These are phyloP conservation scores for Dryadomyces quercivorus DNA, from an alignment of 2,329 filamentous ascomycete species.

Conservation along the genomic window DNA sequence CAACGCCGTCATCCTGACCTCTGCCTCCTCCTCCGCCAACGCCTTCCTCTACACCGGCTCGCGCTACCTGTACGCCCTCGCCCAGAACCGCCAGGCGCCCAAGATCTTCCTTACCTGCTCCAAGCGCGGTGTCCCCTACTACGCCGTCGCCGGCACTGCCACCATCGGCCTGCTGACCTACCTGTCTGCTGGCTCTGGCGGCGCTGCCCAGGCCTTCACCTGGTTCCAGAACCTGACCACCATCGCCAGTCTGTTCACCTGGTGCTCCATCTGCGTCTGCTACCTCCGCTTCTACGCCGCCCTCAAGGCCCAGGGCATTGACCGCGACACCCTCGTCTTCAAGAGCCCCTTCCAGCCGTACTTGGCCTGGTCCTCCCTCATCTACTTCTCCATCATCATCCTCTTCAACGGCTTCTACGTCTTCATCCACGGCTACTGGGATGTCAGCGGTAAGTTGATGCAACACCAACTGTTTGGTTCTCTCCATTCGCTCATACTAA, in stretches of 20 bases:
- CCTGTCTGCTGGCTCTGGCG: conserved; percentile 53
- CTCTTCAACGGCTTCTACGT: conserved; percentile 63
- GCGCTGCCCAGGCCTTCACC: conserved; percentile 30
- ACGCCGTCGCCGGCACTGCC: conserved; percentile 29
- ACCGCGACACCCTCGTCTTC: conserved; percentile 52
- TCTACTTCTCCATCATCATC: conserved; percentile 55
- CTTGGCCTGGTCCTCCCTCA: conserved; percentile 50
- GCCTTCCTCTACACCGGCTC: conserved; percentile 48
- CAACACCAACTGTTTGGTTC: too few relatives aligned
- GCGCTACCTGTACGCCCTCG: conserved; percentile 46
- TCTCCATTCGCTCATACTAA: conserved; percentile 35
- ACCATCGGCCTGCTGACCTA: conserved; percentile 55
- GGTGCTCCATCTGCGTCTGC: conserved; percentile 53
- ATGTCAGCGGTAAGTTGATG: conserved; percentile 4
- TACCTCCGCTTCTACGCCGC: conserved; percentile 60
- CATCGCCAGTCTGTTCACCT: conserved; percentile 58
- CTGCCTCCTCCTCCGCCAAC: conserved; percentile 45
- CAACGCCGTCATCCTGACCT: conserved; percentile 49
- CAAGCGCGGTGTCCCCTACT: conserved; percentile 31
- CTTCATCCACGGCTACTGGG: conserved; percentile 44
- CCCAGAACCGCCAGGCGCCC: conserved; percentile 47
- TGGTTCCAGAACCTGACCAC: conserved; percentile 32
- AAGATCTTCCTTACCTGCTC: conserved; percentile 47
- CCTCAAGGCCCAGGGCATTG: conserved; percentile 50
- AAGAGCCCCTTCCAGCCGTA: conserved; percentile 56